Evolutionary conservation across 108 stramenopile genomes (phyloP), one percentile per base, ranked within the genome.

Genomic region (Mediolabrus comicus): DNA sequence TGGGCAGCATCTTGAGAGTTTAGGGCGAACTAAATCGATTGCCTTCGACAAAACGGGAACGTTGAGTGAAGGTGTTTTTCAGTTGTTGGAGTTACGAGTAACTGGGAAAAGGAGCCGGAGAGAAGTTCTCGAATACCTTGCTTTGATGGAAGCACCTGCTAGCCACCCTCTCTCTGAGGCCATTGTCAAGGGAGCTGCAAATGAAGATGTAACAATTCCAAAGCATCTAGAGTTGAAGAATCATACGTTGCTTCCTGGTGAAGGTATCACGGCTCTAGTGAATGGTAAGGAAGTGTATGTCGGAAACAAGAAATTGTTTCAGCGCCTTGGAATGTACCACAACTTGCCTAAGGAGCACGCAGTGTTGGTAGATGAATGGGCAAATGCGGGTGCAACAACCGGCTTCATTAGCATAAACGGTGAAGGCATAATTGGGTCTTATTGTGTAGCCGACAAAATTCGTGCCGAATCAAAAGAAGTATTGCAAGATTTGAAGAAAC

Each of bases 41-140:
- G 77, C 77, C 13, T 87, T 89, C 38, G 92, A 94, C 71, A 94
- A 94, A 72, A 94, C 92, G 12, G 92, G 87, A 5, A 94, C 92
- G n/a, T 69, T 94, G 9, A 88, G 84, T 6, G 65, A 86, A 26
- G 92, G 92, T 6, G 62, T 83, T 2, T 93, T 89, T 75, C 67
- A 78, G 32, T 41, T 93, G 43, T 62, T 93, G 11, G 69, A 87
- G 17, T 72, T 93, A 19, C 49, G 67, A 33, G 61, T 73, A 9
- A 63, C 78, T 39, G 65, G 72, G 4, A 17, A 43, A 2, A 53
- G 62, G 11, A 62, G 56, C 31, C 78, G 87, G 2, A 52, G 74
- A 41, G 82, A 87, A 54, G 65, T 83, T 4, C 59, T 91, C 1
- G 62, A 74, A 43, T 77, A 78, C 49, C 69, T 91, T 8, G 79